Conservation (phyloP, 2,329 filamentous ascomycete species). For the Neurospora sp. region DNA sequence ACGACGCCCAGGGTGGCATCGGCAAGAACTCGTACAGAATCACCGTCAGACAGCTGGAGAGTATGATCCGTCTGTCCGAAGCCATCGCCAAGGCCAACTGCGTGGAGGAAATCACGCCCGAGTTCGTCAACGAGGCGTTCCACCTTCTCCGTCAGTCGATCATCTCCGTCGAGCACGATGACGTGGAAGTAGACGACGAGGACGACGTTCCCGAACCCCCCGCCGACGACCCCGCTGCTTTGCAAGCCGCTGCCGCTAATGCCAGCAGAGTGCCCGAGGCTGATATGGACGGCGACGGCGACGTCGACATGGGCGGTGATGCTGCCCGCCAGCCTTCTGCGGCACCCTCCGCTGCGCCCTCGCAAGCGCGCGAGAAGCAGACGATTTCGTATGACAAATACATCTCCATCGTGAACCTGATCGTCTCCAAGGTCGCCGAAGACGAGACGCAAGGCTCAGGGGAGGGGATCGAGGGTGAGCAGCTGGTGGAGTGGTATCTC, state of each 20-base stretch:
- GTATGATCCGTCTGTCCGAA: constrained; percentile 88
- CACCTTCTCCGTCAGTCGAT: constrained; percentile 88
- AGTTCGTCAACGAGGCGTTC: constrained; percentile 86
- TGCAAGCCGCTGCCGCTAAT: constrained; percentile 37
- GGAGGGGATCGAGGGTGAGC: constrained; percentile 77
- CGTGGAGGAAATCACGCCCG: constrained; percentile 74
- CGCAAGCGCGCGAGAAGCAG: constrained; percentile 44
- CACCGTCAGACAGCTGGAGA: constrained; percentile 91
- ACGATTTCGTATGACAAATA: constrained; percentile 96
- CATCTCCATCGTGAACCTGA: constrained; percentile 75
- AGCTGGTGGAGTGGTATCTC: constrained; percentile 79
- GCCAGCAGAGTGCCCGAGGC: constrained; percentile 31
- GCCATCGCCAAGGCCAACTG: constrained; percentile 99
- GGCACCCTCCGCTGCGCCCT: background rate
- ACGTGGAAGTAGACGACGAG: constrained; percentile 83
- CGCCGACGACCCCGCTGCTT: constrained; percentile 35
- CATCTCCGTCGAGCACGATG: constrained; percentile 95
- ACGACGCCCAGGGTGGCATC: constrained; percentile 88
- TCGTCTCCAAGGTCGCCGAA: constrained; percentile 74
- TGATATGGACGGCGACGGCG: constrained; percentile 37
- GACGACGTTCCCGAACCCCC: constrained; percentile 45
- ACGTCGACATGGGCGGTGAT: constrained; percentile 32
- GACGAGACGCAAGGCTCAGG: constrained; percentile 62
- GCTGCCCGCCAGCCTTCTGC: constrained; percentile 17
- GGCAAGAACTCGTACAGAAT: constrained; percentile 96